Percentiles rank a stretch among this genome's conserved stretches.
Conservation (phyloP, 225 moss, liverwort and hornwort species). For the Ulota crispa region DNA sequence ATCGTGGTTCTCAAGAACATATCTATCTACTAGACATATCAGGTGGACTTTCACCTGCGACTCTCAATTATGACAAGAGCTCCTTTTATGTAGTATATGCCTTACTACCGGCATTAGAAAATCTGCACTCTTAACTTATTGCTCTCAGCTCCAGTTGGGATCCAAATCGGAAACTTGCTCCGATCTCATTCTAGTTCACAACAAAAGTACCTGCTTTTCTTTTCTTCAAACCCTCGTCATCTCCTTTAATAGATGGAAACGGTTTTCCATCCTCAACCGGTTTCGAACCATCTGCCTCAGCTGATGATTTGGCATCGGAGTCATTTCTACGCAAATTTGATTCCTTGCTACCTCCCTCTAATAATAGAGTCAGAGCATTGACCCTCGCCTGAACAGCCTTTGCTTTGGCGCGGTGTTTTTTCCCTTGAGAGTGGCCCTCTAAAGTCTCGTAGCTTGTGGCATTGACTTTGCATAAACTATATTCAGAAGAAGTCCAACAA, state of each 20-base stretch:
- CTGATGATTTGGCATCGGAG: conserved; percentile 16
- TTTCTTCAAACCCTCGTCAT: conserved; percentile 32
- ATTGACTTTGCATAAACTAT: conserved; percentile 83
- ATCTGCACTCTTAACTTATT: neutral
- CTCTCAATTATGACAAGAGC: neutral
- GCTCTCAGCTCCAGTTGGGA: neutral
- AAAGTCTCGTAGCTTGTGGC: conserved; percentile 84
- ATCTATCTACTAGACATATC: neutral
- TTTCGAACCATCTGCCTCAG: conserved; percentile 11
- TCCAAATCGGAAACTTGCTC: conserved; percentile 12
- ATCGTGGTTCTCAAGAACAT: neutral
- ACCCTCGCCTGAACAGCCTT: conserved; percentile 55
- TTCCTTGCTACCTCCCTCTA: neutral
- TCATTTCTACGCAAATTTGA: conserved; percentile 18
- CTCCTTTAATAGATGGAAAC: neutral
- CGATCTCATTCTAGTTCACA: neutral
- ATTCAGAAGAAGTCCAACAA: conserved; percentile 2
- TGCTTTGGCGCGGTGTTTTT: conserved; percentile 75
- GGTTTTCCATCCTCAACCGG: conserved; percentile 18
- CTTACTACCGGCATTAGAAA: neutral
- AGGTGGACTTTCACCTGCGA: neutral
- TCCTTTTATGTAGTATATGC: neutral
- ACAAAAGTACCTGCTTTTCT: conserved; percentile 37
- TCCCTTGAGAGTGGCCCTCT: conserved; percentile 79
- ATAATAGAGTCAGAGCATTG: conserved; percentile 4